Evolutionary conservation across 371 early-diverging fungal species (phyloP).

Genomic region (Apophysomyces elegans): DNA sequence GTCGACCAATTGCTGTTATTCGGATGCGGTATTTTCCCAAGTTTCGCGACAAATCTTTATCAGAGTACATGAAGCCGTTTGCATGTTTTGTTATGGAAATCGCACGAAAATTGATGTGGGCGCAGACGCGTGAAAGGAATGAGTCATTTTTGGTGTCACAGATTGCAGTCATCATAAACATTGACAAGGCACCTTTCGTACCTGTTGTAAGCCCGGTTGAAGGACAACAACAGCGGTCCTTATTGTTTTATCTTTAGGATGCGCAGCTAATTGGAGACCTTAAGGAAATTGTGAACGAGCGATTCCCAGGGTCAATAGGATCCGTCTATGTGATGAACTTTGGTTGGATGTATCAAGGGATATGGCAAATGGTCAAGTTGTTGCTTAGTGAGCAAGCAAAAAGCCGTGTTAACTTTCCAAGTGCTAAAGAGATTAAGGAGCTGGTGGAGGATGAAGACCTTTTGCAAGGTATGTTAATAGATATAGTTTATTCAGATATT

Average conservation of each 20-base stretch:
- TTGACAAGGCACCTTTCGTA: slow-evolving; percentile 45
- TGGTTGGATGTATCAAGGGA: slow-evolving; percentile 53
- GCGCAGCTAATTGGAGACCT: slow-evolving; percentile 34
- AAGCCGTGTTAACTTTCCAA: slow-evolving; percentile 38
- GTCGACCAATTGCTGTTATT: slow-evolving; percentile 47
- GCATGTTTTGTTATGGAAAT: slow-evolving; percentile 53
- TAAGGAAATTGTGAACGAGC: slow-evolving; percentile 31
- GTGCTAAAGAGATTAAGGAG: slow-evolving; percentile 28
- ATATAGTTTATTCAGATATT: not conserved
- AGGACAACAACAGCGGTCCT: not conserved
- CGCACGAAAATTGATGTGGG: slow-evolving; percentile 38
- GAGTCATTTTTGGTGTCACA: slow-evolving; percentile 33
- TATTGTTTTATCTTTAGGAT: slow-evolving; percentile 29
- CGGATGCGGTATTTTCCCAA: slow-evolving; percentile 51
- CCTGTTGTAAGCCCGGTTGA: slow-evolving; percentile 32
- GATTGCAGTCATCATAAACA: slow-evolving; percentile 42
- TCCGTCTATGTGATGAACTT: slow-evolving; percentile 49
- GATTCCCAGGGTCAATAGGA: slow-evolving; percentile 39
- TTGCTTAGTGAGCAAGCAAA: slow-evolving; percentile 43
- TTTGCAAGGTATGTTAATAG: slow-evolving; percentile 26
- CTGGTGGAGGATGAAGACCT: slow-evolving; percentile 30
- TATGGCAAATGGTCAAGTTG: slow-evolving; percentile 48
- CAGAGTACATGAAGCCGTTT: slow-evolving; percentile 38
- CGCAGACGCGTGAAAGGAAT: slow-evolving; percentile 21
- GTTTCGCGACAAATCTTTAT: slow-evolving; percentile 34